Evolutionary conservation across 495 filamentous ascomycete species (phyloP), one percentile per base, ranked within the genome.

Genomic region (Annulohypoxylon nitens): DNA sequence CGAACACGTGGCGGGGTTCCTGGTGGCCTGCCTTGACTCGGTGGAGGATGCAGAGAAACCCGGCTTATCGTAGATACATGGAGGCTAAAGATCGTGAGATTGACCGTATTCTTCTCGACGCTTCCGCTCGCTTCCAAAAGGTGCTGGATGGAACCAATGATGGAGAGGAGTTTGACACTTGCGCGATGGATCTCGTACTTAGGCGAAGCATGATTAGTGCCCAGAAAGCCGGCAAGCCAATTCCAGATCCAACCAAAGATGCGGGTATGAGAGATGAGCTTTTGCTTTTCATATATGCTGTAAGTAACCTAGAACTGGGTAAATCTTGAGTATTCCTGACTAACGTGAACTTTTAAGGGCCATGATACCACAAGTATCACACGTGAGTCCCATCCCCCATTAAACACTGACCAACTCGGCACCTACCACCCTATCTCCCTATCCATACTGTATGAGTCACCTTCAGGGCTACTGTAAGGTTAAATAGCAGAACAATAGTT

Each of bases 181-280:
- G 76, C 55, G 78, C 76, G 33, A 78, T 83, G 77, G 81, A 82
- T 39, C 73, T 82, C 2, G 70, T 82, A 4, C 76, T 83, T 0
- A 72, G 78, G 4, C 75, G 78, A 3, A 72, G 80, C 59, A 51
- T 76, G 41, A 55, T 78, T 4, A 71, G 70, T 0, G 76, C 78
- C 0, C 73, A 78, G 55, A 79, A 76, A 47, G 73, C 68, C 14
- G 70, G 78, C 20, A 45, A 66, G 1, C 61, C 76, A 1, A 53
- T 70, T 11, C 58, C 71, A 0, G 73, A 78, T 41, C 78, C 78
- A 2, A 74, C 68, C 7, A 64, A 76, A n/a, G 75, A 81, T 39
- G 47, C 39, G 9, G 47, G 14, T 25, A 78, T 79, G 67, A 64
- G 77, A 20, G 78, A 81, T 30, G 79, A 81, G 57, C 43, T 61